phyloP scores from a whole-genome alignment of 2,329 filamentous ascomycete species.

The Fusarium xylarioides region DNA sequence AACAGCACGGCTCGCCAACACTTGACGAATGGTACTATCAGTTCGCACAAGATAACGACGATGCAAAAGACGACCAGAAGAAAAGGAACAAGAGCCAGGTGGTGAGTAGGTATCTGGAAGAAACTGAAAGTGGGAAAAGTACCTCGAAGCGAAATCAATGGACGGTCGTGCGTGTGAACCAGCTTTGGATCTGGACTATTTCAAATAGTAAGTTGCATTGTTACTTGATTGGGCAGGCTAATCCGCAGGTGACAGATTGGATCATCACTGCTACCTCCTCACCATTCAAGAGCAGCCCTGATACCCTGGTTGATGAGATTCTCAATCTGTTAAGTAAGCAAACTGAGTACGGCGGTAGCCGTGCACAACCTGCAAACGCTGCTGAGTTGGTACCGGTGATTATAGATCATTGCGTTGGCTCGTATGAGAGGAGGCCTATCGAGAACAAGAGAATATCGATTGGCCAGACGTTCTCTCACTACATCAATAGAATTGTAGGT shows the following conservation, averaged over 20 bases:
- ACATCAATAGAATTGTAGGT: not conserved
- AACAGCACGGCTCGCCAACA: too few species aligned
- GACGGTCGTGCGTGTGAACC: not conserved
- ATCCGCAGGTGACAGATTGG: too few species aligned
- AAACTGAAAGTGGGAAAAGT: too few species aligned
- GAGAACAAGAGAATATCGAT: too few species aligned
- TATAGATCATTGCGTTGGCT: not conserved
- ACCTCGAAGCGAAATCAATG: too few species aligned
- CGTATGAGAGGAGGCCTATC: not conserved
- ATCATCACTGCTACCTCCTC: not conserved
- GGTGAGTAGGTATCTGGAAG: not conserved
- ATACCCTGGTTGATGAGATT: not conserved
- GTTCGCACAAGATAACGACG: too few species aligned
- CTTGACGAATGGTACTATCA: too few species aligned
- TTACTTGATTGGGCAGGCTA: too few species aligned
- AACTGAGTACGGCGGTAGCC: not conserved
- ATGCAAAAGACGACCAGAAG: too few species aligned
- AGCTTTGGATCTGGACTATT: slow-evolving; percentile 2
- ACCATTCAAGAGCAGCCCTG: not conserved
- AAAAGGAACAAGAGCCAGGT: not conserved
- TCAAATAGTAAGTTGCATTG: too few species aligned
- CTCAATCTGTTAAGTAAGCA: not conserved
- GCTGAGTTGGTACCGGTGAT: not conserved
- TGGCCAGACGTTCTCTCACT: not conserved
- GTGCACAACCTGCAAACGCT: too few species aligned